Base-by-base conservation (phyloP, 306 rosid genomes). In the Corylus americana region DNA sequence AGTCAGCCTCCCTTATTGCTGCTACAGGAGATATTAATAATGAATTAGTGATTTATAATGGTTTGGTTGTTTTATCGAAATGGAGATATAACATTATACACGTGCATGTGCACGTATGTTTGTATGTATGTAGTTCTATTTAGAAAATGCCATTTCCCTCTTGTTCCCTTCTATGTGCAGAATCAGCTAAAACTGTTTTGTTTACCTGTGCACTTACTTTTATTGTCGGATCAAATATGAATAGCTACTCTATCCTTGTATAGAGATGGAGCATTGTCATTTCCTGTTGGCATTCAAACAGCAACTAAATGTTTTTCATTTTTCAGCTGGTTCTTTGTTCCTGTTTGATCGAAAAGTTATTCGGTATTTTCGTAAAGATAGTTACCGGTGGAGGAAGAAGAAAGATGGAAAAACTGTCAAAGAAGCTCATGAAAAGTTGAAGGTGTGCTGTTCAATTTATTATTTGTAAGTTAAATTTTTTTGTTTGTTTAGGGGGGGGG, bases 371-470 rank as follows among this genome's bases (percentile, higher is more conserved):
- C 93, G 95, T 79, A 90, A 89, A 81, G 97, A 92, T 80, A 95
- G 97, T 82, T 91, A 92, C 66, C 70, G 88, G 71, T 92, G 97
- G 97, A 87, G 92, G 87, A 92, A 92, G 88, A 92, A 90, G 79
- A 90, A 87, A 82, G 97, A 90, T 78, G 97, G 97, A 63, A 90
- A 87, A 78, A 86, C 97, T 57, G 87, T 92, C 58, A 90, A 83
- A 89, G 97, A 92, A 89, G 92, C 94, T 44, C 94, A 90, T 83
- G 97, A 92, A 87, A 90, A 90, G 91, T 86, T 92, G 90, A 92
- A 92, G 94, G 97, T 90, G 92, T 90, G 94, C 92, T 84, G 91
- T 86, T 85, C 89, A 82, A 87, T 87, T 83, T 90, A 62, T 86
- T 87, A 80, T 86, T 90, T 76, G 91, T 89, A 86, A 86, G 89